Conservation (phyloP, 2,329 filamentous ascomycete genomes). For the Aspergillus cejpii region DNA sequence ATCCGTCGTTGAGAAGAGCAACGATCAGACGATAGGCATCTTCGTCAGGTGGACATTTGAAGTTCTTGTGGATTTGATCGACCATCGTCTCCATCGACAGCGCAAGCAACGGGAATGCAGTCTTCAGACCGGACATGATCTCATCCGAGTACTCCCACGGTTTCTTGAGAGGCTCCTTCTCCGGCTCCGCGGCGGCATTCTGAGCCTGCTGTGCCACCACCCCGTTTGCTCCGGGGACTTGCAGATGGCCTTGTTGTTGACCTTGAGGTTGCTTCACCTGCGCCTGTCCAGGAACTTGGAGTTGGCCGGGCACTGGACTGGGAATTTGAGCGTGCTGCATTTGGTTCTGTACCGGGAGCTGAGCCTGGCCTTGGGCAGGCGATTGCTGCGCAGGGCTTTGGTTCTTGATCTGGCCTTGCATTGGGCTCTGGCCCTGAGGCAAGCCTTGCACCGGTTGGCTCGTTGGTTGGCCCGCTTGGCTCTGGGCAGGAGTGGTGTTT, state of each 20-base stretch:
- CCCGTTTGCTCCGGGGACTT: conserved; percentile 27
- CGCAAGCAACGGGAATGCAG: conserved; percentile 89
- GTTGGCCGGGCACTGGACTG: conserved; percentile 1
- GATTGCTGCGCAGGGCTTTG: conserved; percentile 5
- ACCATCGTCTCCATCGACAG: conserved; percentile 99
- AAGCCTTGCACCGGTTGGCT: conserved; percentile 16
- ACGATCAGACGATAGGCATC: conserved; percentile 96
- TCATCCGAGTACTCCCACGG: conserved; percentile 97
- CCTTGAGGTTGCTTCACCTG: conserved; percentile 20
- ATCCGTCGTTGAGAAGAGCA: conserved; percentile 89
- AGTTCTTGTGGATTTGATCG: conserved; percentile 96
- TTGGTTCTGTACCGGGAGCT: conserved; percentile 3
- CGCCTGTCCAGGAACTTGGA: conserved; percentile 19
- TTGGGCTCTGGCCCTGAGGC: conserved; percentile 13
- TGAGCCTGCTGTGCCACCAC: conserved; percentile 21
- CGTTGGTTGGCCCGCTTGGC: conserved; percentile 21
- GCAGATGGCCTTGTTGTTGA: conserved; percentile 24
- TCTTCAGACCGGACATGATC: conserved; percentile 91
- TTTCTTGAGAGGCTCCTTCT: conserved; percentile 56
- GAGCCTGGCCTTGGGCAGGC: conserved; percentile 9
- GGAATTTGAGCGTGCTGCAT: conserved; percentile 8
- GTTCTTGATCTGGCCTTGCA: conserved; percentile 10
- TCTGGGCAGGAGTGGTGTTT: conserved; percentile 34
- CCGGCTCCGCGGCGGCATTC: conserved; percentile 19
- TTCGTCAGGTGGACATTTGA: conserved; percentile 97